These are phyloP conservation scores for Chernovozyma aurita DNA, from an alignment of 1,139 yeast species.

Conservation along the genomic window DNA sequence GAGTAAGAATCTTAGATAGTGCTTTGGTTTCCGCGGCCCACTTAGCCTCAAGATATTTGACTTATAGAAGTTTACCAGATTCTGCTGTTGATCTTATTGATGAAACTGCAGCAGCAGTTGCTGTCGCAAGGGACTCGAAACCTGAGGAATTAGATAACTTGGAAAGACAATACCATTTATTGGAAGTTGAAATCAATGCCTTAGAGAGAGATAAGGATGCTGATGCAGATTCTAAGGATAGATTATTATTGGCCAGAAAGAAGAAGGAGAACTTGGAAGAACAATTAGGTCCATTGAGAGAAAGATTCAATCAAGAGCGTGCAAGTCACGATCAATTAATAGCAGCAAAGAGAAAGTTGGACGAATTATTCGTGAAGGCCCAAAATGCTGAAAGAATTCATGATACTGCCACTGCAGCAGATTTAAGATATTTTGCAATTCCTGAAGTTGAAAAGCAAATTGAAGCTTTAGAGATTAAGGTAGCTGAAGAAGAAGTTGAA, in stretches of 20 bases:
- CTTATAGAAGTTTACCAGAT: constrained; percentile 94
- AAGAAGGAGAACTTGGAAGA: constrained; percentile 83
- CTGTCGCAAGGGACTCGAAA: constrained; percentile 95
- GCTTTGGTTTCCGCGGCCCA: constrained; percentile 95
- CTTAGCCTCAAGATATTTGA: constrained; percentile 88
- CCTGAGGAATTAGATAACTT: constrained; percentile 94
- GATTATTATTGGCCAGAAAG: constrained; percentile 73
- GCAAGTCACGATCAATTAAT: constrained; percentile 89
- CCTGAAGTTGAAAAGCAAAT: constrained; percentile 85
- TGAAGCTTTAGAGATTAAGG: constrained; percentile 66
- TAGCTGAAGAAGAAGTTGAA: constrained; percentile 68
- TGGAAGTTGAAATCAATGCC: constrained; percentile 95
- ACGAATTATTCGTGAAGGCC: constrained; percentile 89
- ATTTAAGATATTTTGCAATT: constrained; percentile 91
- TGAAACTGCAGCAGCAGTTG: constrained; percentile 96
- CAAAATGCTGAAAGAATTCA: constrained; percentile 95
- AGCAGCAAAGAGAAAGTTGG: constrained; percentile 82
- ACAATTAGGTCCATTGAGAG: constrained; percentile 78
- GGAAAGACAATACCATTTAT: constrained; percentile 85
- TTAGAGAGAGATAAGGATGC: constrained; percentile 94
- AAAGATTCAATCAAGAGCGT: constrained; percentile 81
- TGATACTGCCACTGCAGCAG: constrained; percentile 94
- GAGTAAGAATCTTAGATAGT: constrained; percentile 92
- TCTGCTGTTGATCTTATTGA: constrained; percentile 96
- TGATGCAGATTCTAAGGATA: constrained; percentile 80